A percentile compares a stretch with the other conserved stretches of the same genome.
Conservation (phyloP, 768 basidiomycete species). For the Tulasnella sp. region DNA sequence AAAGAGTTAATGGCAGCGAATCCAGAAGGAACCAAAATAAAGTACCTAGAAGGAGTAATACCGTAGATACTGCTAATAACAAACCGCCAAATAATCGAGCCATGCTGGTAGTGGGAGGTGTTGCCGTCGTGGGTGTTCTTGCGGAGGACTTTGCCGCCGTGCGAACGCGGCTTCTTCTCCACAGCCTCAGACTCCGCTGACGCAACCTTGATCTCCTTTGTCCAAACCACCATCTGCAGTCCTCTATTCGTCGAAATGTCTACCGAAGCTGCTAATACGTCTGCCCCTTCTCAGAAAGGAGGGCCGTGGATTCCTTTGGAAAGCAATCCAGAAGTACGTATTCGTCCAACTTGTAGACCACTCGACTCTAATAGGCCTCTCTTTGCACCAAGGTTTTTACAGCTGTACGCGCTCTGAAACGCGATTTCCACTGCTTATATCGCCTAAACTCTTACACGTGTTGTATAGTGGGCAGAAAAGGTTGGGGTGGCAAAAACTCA, state of each 20-base stretch:
- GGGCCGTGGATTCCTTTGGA: slow-evolving; percentile 71
- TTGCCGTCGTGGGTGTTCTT: not conserved
- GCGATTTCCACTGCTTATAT: slow-evolving; percentile 36
- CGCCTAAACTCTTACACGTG: slow-evolving; percentile 33
- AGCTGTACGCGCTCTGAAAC: slow-evolving; percentile 14
- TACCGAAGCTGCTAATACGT: not conserved
- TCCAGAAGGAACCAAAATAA: not conserved
- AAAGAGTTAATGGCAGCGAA: not conserved
- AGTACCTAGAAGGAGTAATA: not conserved
- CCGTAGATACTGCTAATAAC: not conserved
- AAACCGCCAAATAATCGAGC: not conserved
- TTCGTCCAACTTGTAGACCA: not conserved
- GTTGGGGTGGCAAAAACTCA: slow-evolving; percentile 51
- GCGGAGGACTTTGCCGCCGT: not conserved
- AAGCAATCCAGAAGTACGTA: slow-evolving; percentile 53
- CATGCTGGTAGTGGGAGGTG: not conserved
- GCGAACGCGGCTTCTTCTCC: not conserved
- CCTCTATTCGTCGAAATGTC: not conserved
- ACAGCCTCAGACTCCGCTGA: not conserved
- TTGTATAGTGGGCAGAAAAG: slow-evolving; percentile 55
- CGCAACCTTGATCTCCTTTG: not conserved
- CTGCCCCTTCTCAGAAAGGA: not conserved
- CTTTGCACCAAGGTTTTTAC: slow-evolving; percentile 27
- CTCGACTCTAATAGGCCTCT: slow-evolving; percentile 23
- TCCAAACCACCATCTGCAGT: not conserved